These are phyloP conservation scores for Xylaria telfairii DNA, from an alignment of 495 filamentous ascomycete species.

Conservation along the genomic window DNA sequence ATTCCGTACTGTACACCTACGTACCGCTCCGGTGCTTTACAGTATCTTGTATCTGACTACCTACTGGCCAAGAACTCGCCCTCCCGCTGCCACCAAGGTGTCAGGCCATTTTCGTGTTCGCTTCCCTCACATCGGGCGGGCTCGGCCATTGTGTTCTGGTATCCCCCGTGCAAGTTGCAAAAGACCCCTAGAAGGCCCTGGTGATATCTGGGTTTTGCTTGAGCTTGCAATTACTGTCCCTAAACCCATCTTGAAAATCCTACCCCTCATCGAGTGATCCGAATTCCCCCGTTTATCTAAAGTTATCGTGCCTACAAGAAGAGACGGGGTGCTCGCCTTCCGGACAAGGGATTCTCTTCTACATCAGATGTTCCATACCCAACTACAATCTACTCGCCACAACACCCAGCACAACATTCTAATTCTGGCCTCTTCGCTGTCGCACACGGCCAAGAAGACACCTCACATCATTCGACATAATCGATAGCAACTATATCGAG, in stretches of 20 bases:
- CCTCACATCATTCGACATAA: conserved; percentile 15
- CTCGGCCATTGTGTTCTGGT: conserved; percentile 39
- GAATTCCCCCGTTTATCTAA: conserved; percentile 20
- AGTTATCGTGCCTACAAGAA: conserved; percentile 26
- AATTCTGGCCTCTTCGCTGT: conserved; percentile 14
- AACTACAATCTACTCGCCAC: conserved; percentile 7
- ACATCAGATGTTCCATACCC: conserved; percentile 15
- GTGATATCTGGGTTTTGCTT: conserved; percentile 15
- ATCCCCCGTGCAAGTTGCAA: conserved; percentile 19
- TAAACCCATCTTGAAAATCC: conserved; percentile 18
- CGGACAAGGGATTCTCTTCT: conserved; percentile 10
- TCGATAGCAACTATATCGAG: conserved; percentile 12
- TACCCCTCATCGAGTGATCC: conserved; percentile 24
- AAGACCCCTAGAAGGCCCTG: conserved; percentile 15
- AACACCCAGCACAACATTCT: conserved; percentile 1
- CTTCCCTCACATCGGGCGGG: conserved; percentile 43
- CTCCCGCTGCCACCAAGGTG: conserved; percentile 37
- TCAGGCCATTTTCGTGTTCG: conserved; percentile 43
- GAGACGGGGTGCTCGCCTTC: conserved; percentile 19
- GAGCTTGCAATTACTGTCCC: conserved; percentile 19
- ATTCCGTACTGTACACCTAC: conserved; percentile 8
- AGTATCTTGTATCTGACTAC: conserved; percentile 11
- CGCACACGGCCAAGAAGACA: conserved; percentile 19
- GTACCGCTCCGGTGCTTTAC: conserved; percentile 13
- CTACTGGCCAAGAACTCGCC: conserved; percentile 28